Evolutionary conservation across 1,284 basidiomycete genomes (phyloP).

Genomic region (Trichosporon coremiiforme): DNA sequence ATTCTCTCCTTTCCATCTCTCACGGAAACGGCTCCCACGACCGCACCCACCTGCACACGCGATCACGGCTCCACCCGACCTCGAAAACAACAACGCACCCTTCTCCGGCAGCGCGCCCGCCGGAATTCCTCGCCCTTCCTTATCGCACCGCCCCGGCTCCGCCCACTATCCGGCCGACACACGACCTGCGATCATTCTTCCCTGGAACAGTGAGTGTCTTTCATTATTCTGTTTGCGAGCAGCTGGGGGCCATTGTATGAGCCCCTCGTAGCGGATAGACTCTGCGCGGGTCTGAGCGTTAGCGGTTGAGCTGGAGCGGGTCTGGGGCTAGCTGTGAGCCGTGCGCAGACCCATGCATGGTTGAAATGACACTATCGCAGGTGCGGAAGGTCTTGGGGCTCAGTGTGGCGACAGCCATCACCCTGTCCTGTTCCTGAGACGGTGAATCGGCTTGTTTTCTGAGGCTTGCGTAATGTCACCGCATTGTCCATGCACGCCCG

Average conservation of each 20-base stretch:
- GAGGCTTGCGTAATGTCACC: not conserved
- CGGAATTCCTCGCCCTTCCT: not conserved
- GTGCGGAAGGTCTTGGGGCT: slow-evolving; percentile 2
- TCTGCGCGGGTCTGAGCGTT: not conserved
- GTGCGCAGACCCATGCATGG: slow-evolving; percentile 11
- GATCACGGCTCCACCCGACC: not conserved
- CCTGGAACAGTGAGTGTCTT: slow-evolving; percentile 4
- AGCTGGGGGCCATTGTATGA: not conserved
- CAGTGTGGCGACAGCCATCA: slow-evolving; percentile 6
- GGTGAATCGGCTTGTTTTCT: not conserved
- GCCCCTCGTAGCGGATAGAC: not conserved
- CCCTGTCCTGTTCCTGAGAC: not conserved
- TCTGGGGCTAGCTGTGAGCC: not conserved
- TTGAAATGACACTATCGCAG: not conserved
- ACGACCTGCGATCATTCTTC: not conserved
- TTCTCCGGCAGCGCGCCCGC: not conserved
- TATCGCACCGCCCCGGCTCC: not conserved
- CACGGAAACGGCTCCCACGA: slow-evolving; percentile 1
- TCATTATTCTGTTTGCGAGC: not conserved
- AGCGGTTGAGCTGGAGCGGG: not conserved
- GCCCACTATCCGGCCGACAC: not conserved
- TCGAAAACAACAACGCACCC: not conserved
- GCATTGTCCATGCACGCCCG: not conserved
- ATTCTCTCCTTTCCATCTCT: not conserved
- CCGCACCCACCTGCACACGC: not conserved